phyloP scores from a whole-genome alignment of 805 yeast species.

The Saccharomyces jurei region DNA sequence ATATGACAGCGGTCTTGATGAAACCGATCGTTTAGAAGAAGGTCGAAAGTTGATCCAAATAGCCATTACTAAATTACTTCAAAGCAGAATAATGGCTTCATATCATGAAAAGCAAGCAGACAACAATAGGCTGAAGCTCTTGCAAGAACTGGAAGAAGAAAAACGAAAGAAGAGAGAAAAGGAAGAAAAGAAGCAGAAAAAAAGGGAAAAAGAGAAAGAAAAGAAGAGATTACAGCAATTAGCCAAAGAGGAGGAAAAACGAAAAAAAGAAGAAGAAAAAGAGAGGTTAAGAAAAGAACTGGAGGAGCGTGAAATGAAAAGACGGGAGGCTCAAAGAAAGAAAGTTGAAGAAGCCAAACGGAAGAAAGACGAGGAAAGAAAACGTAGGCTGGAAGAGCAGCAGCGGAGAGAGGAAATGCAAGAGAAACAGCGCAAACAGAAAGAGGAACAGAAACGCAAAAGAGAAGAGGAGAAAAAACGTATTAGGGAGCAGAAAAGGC shows the following conservation, averaged over 20 bases:
- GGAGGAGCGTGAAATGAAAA: slow-evolving; percentile 36
- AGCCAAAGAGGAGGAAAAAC: slow-evolving; percentile 55
- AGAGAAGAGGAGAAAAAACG: slow-evolving; percentile 33
- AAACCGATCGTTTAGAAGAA: slow-evolving; percentile 64
- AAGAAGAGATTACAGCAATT: slow-evolving; percentile 55
- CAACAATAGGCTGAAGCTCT: slow-evolving; percentile 53
- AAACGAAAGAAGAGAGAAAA: slow-evolving; percentile 54
- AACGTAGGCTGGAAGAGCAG: slow-evolving; percentile 34
- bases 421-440: slow-evolving; percentile 31
- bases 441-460: slow-evolving; percentile 34
- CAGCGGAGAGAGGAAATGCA: slow-evolving; percentile 36
- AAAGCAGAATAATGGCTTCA: slow-evolving; percentile 63
- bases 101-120: slow-evolving; percentile 76
- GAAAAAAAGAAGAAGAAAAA: slow-evolving; percentile 46
- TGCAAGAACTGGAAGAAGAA: slow-evolving; percentile 66
- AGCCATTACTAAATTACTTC: slow-evolving; percentile 70
- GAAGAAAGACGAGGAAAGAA: slow-evolving; percentile 34
- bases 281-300: slow-evolving; percentile 40
- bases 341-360: slow-evolving; percentile 35
- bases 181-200: slow-evolving; percentile 56
- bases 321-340: slow-evolving; percentile 32
- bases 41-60: slow-evolving; percentile 73
- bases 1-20: slow-evolving; percentile 38
- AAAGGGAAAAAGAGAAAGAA: slow-evolving; percentile 63
- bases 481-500: slow-evolving; percentile 25